Conservation (phyloP, 1,139 yeast species). For the Geotrichum reessii region DNA sequence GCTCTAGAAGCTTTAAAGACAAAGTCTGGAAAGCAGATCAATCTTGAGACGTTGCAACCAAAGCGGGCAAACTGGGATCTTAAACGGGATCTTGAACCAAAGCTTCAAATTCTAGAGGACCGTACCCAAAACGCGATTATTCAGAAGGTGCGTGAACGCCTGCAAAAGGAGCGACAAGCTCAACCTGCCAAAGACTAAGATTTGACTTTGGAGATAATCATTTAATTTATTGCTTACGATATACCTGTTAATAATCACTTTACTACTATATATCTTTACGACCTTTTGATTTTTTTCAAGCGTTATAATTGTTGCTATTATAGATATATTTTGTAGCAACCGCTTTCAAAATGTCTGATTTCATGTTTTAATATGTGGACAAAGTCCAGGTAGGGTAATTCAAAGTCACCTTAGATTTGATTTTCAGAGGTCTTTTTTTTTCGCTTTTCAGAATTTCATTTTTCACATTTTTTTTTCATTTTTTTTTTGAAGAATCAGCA, state of each 20-base stretch:
- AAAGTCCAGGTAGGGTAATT: background rate
- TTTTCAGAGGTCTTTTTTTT: background rate
- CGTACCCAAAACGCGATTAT: slow-evolving; percentile 41
- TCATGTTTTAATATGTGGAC: too few species aligned
- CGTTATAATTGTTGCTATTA: background rate
- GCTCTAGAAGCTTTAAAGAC: slow-evolving; percentile 28
- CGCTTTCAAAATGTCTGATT: too few species aligned
- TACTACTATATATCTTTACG: background rate
- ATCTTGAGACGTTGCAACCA: slow-evolving; percentile 30
- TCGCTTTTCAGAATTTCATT: background rate
- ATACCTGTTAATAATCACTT: background rate
- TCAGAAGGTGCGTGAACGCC: slow-evolving; percentile 39
- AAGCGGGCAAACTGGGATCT: slow-evolving; percentile 37
- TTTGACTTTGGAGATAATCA: background rate
- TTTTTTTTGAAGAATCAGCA: background rate
- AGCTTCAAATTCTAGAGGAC: slow-evolving; percentile 35
- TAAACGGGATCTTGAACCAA: slow-evolving; percentile 34
- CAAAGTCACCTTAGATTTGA: background rate
- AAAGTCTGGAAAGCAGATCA: slow-evolving; percentile 23
- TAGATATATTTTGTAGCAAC: too few species aligned
- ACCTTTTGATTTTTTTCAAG: background rate
- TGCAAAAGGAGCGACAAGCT: slow-evolving; percentile 21
- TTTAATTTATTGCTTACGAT: background rate
- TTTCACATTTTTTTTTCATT: background rate
- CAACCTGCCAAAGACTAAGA: background rate